A percentile compares a stretch with the other conserved stretches of the same genome.
These are phyloP conservation scores for Fusarium sp. DNA, from an alignment of 2,329 filamentous ascomycete species.

Conservation along the genomic window DNA sequence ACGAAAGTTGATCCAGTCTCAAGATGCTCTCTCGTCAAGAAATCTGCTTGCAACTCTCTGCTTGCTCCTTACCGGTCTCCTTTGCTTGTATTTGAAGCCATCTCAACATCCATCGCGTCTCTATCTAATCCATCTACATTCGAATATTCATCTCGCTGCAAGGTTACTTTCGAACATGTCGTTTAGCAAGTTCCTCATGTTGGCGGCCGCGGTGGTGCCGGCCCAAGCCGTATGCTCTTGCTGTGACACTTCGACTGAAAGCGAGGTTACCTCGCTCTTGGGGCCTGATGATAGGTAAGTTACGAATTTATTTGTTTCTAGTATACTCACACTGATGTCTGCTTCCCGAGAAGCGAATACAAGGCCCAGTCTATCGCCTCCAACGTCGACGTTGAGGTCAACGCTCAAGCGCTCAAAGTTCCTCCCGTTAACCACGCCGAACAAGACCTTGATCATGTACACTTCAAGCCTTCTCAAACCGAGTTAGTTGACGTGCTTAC, in stretches of 20 bases:
- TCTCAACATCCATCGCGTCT: neutral
- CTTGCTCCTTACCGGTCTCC: neutral
- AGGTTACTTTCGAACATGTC: conserved; percentile 4
- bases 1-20: neutral
- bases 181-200: neutral
- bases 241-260: neutral
- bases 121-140: neutral
- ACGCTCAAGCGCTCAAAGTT: neutral
- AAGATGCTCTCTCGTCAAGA: neutral
- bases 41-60: neutral
- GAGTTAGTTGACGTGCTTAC: neutral
- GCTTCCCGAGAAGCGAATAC: neutral
- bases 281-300: neutral
- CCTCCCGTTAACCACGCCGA: neutral
- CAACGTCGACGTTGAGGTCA: neutral
- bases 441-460: neutral
- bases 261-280: neutral
- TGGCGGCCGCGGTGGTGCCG: neutral
- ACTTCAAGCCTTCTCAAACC: neutral
- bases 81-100: neutral
- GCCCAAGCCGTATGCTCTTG: neutral
- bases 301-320: neutral
- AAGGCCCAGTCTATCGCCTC: neutral
- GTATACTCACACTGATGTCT: neutral
- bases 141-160: neutral